Base-by-base conservation (phyloP, 2,329 filamentous ascomycete species). In the Fusarium sp. region DNA sequence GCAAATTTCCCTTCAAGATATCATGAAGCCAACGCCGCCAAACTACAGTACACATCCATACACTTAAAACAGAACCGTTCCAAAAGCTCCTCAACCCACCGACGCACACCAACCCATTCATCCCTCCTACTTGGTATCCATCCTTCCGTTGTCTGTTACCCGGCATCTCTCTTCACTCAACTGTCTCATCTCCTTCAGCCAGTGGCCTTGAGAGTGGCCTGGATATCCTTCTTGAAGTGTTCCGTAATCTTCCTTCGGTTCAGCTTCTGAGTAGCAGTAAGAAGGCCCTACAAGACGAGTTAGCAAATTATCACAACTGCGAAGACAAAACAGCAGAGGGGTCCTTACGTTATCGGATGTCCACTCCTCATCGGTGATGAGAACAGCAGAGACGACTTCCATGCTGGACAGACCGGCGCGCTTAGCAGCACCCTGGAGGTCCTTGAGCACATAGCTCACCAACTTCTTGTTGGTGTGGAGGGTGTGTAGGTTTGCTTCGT, bases 301-400 rank as follows among this genome's bases (percentile, higher is more conserved):
- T 76, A 80, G 72, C 62, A 67, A 63, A 14, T 14, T 20, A 47
- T 63, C 38, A 22, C 9, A 9, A n/a, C 54, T 31, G 13, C 16
- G 3, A 6, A 27, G 24, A 57, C 9, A 20, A 11, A 37, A 31
- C 24, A 35, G 31, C 16, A 16, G 6, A 37, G 18, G n/a, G 22
- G 50, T 67, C 89, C 93, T 91, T 86, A 96, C 94, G 80, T 92
- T 96, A 68, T 91, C 89, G 62, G 94, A 93, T 64, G 93, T 96
- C 94, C 94, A 97, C 83, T 97, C 94, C 80, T 96, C 94, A 74
- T 96, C 93, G 0, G 92, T 91, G 66, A 97, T 82, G 29, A 96
- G 93, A 22, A 96, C 91, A 60, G 92, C 93, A 34, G 91, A 88
- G 45, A 97, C 87, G 72, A 92, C 91, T 86, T 97, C 94, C 69